Base-by-base conservation (phyloP, 768 basidiomycete genomes). In the Podaxis sp. region DNA sequence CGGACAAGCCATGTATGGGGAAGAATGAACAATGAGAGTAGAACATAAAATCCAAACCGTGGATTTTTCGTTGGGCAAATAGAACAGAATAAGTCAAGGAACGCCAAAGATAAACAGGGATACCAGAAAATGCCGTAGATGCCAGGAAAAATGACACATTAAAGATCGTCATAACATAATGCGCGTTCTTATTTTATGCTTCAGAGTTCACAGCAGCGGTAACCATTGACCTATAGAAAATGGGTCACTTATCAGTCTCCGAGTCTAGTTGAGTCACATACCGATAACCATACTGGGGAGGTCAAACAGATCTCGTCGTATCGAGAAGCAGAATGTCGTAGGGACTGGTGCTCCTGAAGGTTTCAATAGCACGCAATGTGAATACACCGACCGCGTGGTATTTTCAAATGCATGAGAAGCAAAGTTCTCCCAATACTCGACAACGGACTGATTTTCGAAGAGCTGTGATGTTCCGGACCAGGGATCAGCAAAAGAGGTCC, bases 341-440 rank as follows among this genome's bases (percentile, higher is more conserved):
- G 93, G 91, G 27, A 98, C 86, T 1, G 93, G 92, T 2, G 87
- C 84, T 15, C 93, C 92, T 27, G 83, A 84, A 5, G 92, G 91
- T 72, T 95, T 94, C 65, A 96, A 82, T 49, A 97, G 74, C 33
- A 94, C 91, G 64, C 94, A 95, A 68, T 95, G 91, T 63, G 93
- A 91, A 74, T 94, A 96, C 57, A 98, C 93, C 1, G 93, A 93
- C 76, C 94, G 94, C 40, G 94, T 93, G 56, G 95, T 94, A 75
- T 95, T 97, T 74, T 99, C 96, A 69, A 99, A 99, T 6, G 97
- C 96, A 74, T 98, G 94, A 55, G 89, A 87, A 27, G 94, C 93
- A 73, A 98, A 98, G 74, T 92, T 94, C 75, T 98, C 97, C 90
- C 92, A 95, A 73, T 94, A 95, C 72, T 94, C 91, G 56, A 97